phyloP scores from a whole-genome alignment of 106 monocot genomes.

The Dendrobium huoshanense region DNA sequence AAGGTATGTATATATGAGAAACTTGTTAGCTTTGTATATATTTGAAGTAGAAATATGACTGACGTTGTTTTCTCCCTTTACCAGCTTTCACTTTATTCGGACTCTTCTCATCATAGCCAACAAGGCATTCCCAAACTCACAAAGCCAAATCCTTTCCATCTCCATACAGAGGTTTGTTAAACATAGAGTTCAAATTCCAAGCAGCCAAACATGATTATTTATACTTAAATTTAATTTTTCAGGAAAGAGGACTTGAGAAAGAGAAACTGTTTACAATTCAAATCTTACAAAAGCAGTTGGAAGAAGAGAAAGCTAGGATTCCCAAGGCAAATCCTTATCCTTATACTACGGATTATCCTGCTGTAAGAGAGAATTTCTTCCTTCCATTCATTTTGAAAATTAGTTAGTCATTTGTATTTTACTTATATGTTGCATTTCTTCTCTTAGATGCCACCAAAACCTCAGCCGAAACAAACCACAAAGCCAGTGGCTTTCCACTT shows the following conservation, averaged over 20 bases:
- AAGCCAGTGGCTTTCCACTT: slow-evolving; percentile 75
- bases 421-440: neutral
- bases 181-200: neutral
- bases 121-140: slow-evolving; percentile 53
- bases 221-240: neutral
- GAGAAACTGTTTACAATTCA: slow-evolving; percentile 53
- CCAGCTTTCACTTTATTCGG: slow-evolving; percentile 79
- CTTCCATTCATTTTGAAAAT: neutral
- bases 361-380: slow-evolving; percentile 28
- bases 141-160: slow-evolving; percentile 84
- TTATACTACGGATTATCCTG: slow-evolving; percentile 92
- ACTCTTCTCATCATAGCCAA: slow-evolving; percentile 26
- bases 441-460: slow-evolving; percentile 84
- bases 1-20: slow-evolving; percentile 40
- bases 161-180: slow-evolving; percentile 70
- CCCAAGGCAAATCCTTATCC: slow-evolving; percentile 82
- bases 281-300: slow-evolving; percentile 42
- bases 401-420: neutral
- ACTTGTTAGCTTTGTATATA: neutral
- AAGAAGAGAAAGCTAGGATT: slow-evolving; percentile 70
- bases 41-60: neutral
- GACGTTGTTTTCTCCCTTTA: slow-evolving; percentile 8
- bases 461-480: slow-evolving; percentile 66
- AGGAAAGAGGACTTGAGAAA: slow-evolving; percentile 83
- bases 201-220: neutral